phyloP scores from a whole-genome alignment of 208 protist genomes.

The Crithidia brevicula region DNA sequence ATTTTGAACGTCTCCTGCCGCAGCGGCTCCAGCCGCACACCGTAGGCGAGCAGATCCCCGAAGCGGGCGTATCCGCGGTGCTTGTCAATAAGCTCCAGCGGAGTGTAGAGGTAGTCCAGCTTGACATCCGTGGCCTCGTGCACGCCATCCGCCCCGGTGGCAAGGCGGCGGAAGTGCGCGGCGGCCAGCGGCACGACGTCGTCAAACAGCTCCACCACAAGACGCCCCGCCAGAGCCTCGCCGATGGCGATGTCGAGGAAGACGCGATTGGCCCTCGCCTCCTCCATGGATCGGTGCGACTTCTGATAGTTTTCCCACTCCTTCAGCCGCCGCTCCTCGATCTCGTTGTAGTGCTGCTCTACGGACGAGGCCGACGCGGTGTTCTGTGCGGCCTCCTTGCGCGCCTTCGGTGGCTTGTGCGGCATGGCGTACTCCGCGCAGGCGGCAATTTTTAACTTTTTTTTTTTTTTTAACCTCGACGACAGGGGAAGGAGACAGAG shows the following conservation, averaged over 20 bases:
- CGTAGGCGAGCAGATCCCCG: constrained; percentile 58
- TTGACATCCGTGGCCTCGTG: constrained; percentile 58
- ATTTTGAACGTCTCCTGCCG: constrained; percentile 92
- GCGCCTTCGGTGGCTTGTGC: constrained; percentile 21
- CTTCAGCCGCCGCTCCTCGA: constrained; percentile 83
- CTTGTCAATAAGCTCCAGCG: constrained; percentile 62
- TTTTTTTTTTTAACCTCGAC: too few relatives aligned
- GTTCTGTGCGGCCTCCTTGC: constrained; percentile 13
- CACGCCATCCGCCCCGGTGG: constrained; percentile 73
- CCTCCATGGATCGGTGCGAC: constrained; percentile 76
- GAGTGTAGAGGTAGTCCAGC: constrained; percentile 79
- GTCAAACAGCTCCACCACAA: constrained; percentile 92
- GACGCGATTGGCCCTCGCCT: constrained; percentile 64
- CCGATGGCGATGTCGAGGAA: constrained; percentile 89
- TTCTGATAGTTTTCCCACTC: constrained; percentile 91
- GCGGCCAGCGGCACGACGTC: constrained; percentile 86
- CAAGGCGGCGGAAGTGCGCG: constrained; percentile 87
- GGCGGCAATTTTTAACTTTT: too few relatives aligned
- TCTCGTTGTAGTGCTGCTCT: constrained; percentile 62
- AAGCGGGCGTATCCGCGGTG: constrained; percentile 36
- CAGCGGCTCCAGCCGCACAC: constrained; percentile 41
- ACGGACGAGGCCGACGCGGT: constrained; percentile 13
- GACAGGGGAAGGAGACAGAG: too few relatives aligned
- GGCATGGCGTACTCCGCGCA: too few relatives aligned
- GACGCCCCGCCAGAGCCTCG: constrained; percentile 67